These are phyloP conservation scores for Yamadazyma ubonensis DNA, from an alignment of 805 yeast genomes.

Conservation along the genomic window DNA sequence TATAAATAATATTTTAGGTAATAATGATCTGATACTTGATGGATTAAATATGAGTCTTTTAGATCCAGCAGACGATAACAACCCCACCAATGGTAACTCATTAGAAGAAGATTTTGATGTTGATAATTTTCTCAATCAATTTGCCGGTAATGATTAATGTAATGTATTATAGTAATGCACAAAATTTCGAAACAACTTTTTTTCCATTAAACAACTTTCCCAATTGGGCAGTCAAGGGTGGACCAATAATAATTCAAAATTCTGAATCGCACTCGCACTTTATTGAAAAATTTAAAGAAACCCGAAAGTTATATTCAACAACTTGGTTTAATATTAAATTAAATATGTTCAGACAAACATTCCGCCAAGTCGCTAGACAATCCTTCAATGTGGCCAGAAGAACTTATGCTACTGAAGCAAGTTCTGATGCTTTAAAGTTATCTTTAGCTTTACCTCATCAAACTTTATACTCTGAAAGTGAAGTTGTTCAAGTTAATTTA, in stretches of 20 bases:
- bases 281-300: constrained; percentile 12
- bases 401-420: constrained; percentile 84
- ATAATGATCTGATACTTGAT: constrained; percentile 41
- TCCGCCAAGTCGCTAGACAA: constrained; percentile 60
- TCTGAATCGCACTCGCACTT: constrained; percentile 9
- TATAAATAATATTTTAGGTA: constrained; percentile 37
- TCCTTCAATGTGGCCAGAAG: constrained; percentile 63
- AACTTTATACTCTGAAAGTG: constrained; percentile 59
- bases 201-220: constrained; percentile 23
- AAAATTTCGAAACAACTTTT: too few relatives aligned
- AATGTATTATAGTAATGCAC: constrained; percentile 2
- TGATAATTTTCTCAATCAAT: constrained; percentile 44
- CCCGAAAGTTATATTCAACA: constrained; percentile 14
- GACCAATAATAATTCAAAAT: constrained; percentile 32
- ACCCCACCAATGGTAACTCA: constrained; percentile 17
- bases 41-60: constrained; percentile 42
- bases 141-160: constrained; percentile 33
- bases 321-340: constrained; percentile 1
- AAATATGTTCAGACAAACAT: constrained; percentile 61
- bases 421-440: constrained; percentile 72
- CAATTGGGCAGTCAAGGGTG: constrained; percentile 25
- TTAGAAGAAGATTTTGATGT: constrained; percentile 46
- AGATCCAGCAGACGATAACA: constrained; percentile 19
- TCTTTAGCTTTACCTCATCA: constrained; percentile 91
- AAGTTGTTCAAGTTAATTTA: constrained; percentile 75